Evolutionary conservation across 1,139 yeast genomes (phyloP).

Genomic region (Saccharomyces pastorianus): DNA sequence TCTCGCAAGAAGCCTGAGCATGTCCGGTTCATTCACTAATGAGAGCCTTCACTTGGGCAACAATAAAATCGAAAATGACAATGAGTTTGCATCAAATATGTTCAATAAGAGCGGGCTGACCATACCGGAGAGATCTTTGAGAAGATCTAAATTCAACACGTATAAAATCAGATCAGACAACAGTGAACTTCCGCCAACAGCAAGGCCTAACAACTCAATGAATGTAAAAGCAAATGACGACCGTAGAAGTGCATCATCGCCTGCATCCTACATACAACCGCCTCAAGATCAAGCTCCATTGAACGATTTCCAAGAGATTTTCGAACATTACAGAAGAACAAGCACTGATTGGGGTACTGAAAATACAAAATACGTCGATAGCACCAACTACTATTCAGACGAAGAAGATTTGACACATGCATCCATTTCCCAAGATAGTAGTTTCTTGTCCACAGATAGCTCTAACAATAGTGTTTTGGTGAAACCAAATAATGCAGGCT

Average conservation of each 20-base stretch:
- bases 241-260: slow-evolving; percentile 1
- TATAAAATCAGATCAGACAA: slow-evolving; percentile 16
- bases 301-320: slow-evolving; percentile 22
- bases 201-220: slow-evolving; percentile 1
- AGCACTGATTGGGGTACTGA: slow-evolving; percentile 12
- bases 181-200: not conserved
- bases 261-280: not conserved
- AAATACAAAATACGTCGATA: slow-evolving; percentile 4
- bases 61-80: slow-evolving; percentile 5
- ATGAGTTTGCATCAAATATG: slow-evolving; percentile 1
- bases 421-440: slow-evolving; percentile 3
- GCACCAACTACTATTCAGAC: not conserved
- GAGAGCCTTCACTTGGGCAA: slow-evolving; percentile 2
- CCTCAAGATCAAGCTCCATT: slow-evolving; percentile 6
- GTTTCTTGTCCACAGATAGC: slow-evolving; percentile 4
- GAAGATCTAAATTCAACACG: slow-evolving; percentile 29
- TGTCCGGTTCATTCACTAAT: slow-evolving; percentile 22
- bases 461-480: slow-evolving; percentile 3
- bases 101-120: slow-evolving; percentile 1
- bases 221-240: not conserved
- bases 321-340: slow-evolving; percentile 24
- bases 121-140: slow-evolving; percentile 18
- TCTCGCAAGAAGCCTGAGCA: slow-evolving; percentile 54
- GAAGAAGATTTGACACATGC: slow-evolving; percentile 3
- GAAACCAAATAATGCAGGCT: slow-evolving; percentile 1